Base-by-base conservation (phyloP, 768 basidiomycete genomes). In the Lyophyllum atratum region DNA sequence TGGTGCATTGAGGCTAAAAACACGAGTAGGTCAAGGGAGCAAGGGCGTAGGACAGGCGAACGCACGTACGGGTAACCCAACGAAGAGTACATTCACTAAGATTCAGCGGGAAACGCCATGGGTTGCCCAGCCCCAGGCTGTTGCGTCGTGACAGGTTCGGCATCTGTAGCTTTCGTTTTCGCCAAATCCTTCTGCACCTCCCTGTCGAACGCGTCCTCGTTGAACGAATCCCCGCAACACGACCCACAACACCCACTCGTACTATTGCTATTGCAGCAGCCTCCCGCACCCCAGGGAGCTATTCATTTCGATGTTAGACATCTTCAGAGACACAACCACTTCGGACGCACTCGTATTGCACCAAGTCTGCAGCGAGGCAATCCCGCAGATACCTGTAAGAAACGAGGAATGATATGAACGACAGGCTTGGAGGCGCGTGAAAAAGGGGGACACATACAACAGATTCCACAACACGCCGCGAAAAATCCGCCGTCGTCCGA, bases 161-260 rank as follows among this genome's bases (percentile, higher is more conserved):
- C 67, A 44, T 69, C 69, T 12, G 68, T 61, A 43, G 73, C 74
- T 49, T 68, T 66, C 0, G 76, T 76, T 55, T 68, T 73, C 37
- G 70, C 72, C 70, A 74, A 58, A 56, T 81, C 67, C 44, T 64
- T 69, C 19, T 79, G 70, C 67, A 74, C 60, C 53, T 80, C 65
- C 42, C 64, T 69, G 19, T 79, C 78, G 61, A 80, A 77, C 1
- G 63, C 67, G 58, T 83, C 81, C 37, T 77, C 76, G 60, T 81
- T 70, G 64, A 81, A 80, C 2, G 75, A 76, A 10, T 73, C 64
- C 19, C 66, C 64, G 55, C 73, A 81, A 53, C 80, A 83, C 31
- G 69, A 70, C 12, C 72, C 76, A 60, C 80, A 83, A 57, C 81
- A 82, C 11, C 80, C 79, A n/a, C 70, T 63, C 22, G 58, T 63